These are phyloP conservation scores for Akanthomyces dipterigenus DNA, from an alignment of 2,329 filamentous ascomycete genomes.

Conservation along the genomic window DNA sequence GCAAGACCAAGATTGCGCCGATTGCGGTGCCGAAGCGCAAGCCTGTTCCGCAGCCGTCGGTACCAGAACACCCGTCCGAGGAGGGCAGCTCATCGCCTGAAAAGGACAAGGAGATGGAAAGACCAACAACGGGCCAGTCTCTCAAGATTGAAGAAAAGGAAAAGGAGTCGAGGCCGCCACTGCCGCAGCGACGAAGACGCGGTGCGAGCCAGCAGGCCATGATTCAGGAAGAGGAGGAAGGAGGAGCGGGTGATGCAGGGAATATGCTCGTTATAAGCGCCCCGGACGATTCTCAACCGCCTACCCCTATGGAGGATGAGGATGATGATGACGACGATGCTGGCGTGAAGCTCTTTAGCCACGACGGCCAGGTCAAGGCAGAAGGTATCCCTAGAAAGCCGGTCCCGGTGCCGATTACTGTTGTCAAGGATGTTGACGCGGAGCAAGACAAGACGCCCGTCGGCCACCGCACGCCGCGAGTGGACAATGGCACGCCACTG, in stretches of 20 bases:
- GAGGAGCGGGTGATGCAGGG: constrained; percentile 32
- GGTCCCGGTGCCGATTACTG: not conserved
- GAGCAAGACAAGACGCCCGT: not conserved
- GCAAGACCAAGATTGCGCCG: constrained; percentile 49
- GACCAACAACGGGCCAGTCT: not conserved
- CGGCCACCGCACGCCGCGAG: not conserved
- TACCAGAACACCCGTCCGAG: constrained; percentile 12
- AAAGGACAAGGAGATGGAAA: not conserved
- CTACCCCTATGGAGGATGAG: constrained; percentile 37
- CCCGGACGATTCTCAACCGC: constrained; percentile 54
- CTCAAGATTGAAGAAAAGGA: constrained; percentile 25
- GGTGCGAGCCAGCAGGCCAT: constrained; percentile 25
- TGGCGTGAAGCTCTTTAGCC: not conserved
- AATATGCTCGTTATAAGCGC: constrained; percentile 58
- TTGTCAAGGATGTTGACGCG: not conserved
- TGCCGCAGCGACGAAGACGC: constrained; percentile 38
- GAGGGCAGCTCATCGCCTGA: not conserved
- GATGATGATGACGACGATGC: constrained; percentile 1
- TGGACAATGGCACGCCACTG: not conserved
- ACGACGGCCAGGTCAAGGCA: not conserved
- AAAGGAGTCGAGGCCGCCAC: constrained; percentile 28
- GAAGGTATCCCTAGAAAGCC: not conserved
- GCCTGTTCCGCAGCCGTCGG: constrained; percentile 36
- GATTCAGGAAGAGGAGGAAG: constrained; percentile 23
- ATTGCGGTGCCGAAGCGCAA: constrained; percentile 59